phyloP scores from a whole-genome alignment of 805 yeast species.

The Dipodascopsis tothii region DNA sequence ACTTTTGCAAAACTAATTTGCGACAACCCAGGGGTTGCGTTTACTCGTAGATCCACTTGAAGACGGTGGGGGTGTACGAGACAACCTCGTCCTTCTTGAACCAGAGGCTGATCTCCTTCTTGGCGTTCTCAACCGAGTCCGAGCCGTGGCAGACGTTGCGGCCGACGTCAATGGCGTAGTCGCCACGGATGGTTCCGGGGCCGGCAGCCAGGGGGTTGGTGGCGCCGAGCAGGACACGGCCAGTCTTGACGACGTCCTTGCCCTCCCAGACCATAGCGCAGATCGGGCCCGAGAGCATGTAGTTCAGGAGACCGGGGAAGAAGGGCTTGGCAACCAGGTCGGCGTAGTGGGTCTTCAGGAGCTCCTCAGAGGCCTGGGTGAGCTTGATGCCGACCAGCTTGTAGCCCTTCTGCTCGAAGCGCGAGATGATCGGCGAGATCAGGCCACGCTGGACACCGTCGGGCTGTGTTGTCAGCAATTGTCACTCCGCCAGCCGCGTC shows the following conservation, averaged over 20 bases:
- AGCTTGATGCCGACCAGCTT: constrained; percentile 94
- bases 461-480: constrained; percentile 44
- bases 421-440: constrained; percentile 76
- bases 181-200: constrained; percentile 99
- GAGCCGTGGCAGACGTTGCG: constrained; percentile 99
- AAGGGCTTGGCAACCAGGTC: constrained; percentile 95
- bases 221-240: constrained; percentile 96
- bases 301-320: constrained; percentile 63
- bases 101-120: constrained; percentile 94
- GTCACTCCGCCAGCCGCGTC: not conserved
- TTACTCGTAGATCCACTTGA: constrained; percentile 94
- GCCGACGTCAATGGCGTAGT: constrained; percentile 92
- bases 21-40: no score
- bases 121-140: constrained; percentile 96
- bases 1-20: no score
- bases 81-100: constrained; percentile 95
- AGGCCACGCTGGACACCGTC: constrained; percentile 99
- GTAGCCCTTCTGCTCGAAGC: constrained; percentile 93
- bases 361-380: constrained; percentile 74
- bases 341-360: constrained; percentile 88
- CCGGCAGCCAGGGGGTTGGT: constrained; percentile 96
- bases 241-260: constrained; percentile 97
- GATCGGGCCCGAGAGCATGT: constrained; percentile 96
- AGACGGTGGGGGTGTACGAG: constrained; percentile 78
- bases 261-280: constrained; percentile 99